These are phyloP conservation scores for Kodamaea sagamina DNA, from an alignment of 805 yeast genomes.

Conservation along the genomic window DNA sequence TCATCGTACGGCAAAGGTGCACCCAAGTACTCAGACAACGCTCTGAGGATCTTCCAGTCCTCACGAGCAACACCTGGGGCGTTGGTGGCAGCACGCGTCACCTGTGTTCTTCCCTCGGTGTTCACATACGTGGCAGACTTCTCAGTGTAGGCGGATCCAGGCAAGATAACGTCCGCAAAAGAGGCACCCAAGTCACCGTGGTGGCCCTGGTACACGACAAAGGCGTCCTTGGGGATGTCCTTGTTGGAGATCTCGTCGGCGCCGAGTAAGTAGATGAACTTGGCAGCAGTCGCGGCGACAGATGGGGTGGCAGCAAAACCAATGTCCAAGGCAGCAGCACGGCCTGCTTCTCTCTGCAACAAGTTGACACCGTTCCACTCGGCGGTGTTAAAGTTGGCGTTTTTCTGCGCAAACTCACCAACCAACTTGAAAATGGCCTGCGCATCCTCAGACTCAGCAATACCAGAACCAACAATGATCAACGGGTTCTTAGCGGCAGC, in stretches of 20 bases:
- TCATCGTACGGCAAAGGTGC: slow-evolving; percentile 77
- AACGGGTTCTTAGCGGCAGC: slow-evolving; percentile 69
- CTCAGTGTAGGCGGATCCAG: slow-evolving; percentile 88
- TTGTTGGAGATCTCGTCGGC: slow-evolving; percentile 76
- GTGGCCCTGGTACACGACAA: slow-evolving; percentile 88
- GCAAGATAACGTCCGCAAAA: slow-evolving; percentile 81
- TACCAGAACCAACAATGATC: slow-evolving; percentile 80
- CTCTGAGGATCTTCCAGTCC: slow-evolving; percentile 87
- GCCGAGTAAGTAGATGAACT: slow-evolving; percentile 76
- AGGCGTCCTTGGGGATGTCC: slow-evolving; percentile 80
- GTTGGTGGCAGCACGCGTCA: slow-evolving; percentile 81
- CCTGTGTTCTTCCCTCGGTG: slow-evolving; percentile 88
- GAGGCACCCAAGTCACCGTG: slow-evolving; percentile 91
- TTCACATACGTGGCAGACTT: slow-evolving; percentile 82
- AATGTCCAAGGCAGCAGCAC: slow-evolving; percentile 82
- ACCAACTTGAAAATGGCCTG: slow-evolving; percentile 58
- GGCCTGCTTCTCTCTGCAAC: slow-evolving; percentile 83
- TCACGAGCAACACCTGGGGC: slow-evolving; percentile 90
- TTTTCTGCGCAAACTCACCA: slow-evolving; percentile 59
- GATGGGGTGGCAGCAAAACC: slow-evolving; percentile 66
- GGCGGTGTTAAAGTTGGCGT: slow-evolving; percentile 59
- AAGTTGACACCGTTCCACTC: slow-evolving; percentile 83
- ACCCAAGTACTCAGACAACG: slow-evolving; percentile 74
- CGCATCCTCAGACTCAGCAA: slow-evolving; percentile 67
- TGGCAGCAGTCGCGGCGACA: slow-evolving; percentile 55